Evolutionary conservation across 2,329 filamentous ascomycete genomes (phyloP), one percentile per base, ranked within the genome.

Genomic region (Colletotrichum simmondsii): DNA sequence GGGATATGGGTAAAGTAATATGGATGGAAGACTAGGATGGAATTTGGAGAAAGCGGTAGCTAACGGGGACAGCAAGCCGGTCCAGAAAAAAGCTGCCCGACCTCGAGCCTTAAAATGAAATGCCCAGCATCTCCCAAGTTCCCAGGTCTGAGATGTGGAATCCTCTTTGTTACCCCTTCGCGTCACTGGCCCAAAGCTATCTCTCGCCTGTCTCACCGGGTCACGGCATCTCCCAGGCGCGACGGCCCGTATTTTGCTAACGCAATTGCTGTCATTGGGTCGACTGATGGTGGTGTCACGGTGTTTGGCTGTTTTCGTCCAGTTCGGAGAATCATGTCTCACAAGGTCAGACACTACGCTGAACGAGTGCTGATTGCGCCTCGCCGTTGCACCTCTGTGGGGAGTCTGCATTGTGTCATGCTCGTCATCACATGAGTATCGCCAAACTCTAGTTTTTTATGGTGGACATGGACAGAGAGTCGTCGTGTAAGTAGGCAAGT

Each of bases 241-340:
- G 71, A 61, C 71, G 71, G 66, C 56, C 66, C 71, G 66, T 72
- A 65, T 61, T 65, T 19, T 32, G 49, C 65, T 35, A 52, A 65
- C 66, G 28, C 5, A 5, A 37, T n/a, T 19, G 35, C 65, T 65
- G 35, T 46, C 16, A 72, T 72, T 65, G 71, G 70, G 60, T 42
- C 22, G n/a, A 2, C 11, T 19, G 1, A 6, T 19, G 19, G 22
- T 8, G 22, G 22, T 42, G 35, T 37, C 32, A 26, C 11, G 22
- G 22, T 42, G 26, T 37, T 26, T 30, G 37, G 56, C 49, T 22
- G 54, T 64, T 61, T 65, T 65, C 56, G 26, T 70, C 26, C 56
- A 61, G 56, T 8, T 35, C 4, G 54, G 42, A 70, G 22, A 61
- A 61, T 35, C 66, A 61, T 70, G 71, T 72, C 71, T 72, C 8